Conservation (phyloP, 768 basidiomycete species). For the Leccinum longicurvipes region DNA sequence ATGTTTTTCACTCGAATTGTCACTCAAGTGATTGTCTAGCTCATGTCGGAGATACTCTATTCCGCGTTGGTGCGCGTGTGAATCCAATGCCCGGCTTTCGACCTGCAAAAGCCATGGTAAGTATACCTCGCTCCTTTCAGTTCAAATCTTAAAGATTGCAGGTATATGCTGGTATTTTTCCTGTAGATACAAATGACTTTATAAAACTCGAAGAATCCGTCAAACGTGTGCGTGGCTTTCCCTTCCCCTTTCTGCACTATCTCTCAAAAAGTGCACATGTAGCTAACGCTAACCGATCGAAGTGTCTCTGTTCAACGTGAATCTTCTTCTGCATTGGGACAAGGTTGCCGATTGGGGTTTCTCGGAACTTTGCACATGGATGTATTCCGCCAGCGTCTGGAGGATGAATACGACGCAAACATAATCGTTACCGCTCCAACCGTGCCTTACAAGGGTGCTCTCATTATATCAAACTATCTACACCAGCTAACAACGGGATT, state of each 20-base stretch:
- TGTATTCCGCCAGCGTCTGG: conserved; percentile 90
- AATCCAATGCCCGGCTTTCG: conserved; percentile 89
- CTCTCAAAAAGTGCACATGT: conserved; percentile 12
- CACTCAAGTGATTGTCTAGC: conserved; percentile 44
- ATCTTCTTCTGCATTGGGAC: conserved; percentile 90
- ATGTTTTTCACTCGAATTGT: background rate
- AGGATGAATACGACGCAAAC: conserved; percentile 94
- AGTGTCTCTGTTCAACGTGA: conserved; percentile 90
- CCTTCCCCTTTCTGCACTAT: conserved; percentile 1
- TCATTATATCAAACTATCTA: background rate
- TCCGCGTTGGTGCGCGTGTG: conserved; percentile 68
- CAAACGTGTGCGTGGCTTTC: conserved; percentile 56
- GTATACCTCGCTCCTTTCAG: background rate
- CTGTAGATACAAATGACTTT: conserved; percentile 88
- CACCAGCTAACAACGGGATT: background rate
- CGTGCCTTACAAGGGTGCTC: conserved; percentile 82
- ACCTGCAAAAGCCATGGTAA: conserved; percentile 90
- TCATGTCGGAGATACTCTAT: conserved; percentile 90
- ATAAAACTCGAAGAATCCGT: conserved; percentile 95
- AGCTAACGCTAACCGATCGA: conserved; percentile 84
- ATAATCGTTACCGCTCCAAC: conserved; percentile 95
- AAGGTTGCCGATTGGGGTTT: conserved; percentile 93
- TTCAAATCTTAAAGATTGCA: conserved; percentile 27
- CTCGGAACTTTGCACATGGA: conserved; percentile 96
- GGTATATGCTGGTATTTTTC: conserved; percentile 96